Conservation (phyloP, 345 rosid species). For the thale cress (Arabidopsis thaliana) region DNA sequence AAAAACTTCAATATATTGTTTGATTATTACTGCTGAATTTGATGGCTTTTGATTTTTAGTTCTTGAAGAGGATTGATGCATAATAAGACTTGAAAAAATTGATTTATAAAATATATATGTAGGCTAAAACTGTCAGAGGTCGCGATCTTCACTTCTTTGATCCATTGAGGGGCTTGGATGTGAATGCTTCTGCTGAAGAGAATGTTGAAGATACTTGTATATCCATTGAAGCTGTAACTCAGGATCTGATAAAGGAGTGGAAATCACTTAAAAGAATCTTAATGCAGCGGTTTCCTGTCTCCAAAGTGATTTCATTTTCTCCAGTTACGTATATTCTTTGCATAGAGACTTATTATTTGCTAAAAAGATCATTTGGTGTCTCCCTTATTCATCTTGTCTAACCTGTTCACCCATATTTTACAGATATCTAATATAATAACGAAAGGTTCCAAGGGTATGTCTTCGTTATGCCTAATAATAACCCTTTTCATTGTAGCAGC, state of each 20-base stretch:
- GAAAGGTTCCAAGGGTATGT: constrained; percentile 67
- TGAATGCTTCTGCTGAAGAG: constrained; percentile 40
- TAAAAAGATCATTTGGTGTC: constrained; percentile 17
- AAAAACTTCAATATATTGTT: not conserved
- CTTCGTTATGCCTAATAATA: not conserved
- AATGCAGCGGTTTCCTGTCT: constrained; percentile 85
- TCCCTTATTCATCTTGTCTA: constrained; percentile 11
- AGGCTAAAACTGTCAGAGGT: constrained; percentile 48
- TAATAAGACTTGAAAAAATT: constrained; percentile 1
- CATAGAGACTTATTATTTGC: not conserved
- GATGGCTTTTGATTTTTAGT: constrained; percentile 4
- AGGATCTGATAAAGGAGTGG: constrained; percentile 68
- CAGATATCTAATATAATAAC: constrained; percentile 74
- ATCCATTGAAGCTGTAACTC: constrained; percentile 39
- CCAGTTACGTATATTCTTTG: constrained; percentile 53
- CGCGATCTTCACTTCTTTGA: constrained; percentile 62
- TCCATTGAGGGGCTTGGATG: constrained; percentile 62
- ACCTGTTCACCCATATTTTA: constrained; percentile 22
- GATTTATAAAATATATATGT: constrained; percentile 14
- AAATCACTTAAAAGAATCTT: constrained; percentile 73
- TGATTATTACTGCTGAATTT: constrained; percentile 8
- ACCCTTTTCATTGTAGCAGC: not conserved
- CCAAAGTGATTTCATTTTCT: constrained; percentile 73
- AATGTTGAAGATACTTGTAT: constrained; percentile 44
- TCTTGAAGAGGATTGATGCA: constrained; percentile 1